A percentile compares a stretch with the other conserved stretches of the same genome.
Evolutionary conservation across 768 basidiomycete species (phyloP).

Genomic region (Termitomyces sp.): DNA sequence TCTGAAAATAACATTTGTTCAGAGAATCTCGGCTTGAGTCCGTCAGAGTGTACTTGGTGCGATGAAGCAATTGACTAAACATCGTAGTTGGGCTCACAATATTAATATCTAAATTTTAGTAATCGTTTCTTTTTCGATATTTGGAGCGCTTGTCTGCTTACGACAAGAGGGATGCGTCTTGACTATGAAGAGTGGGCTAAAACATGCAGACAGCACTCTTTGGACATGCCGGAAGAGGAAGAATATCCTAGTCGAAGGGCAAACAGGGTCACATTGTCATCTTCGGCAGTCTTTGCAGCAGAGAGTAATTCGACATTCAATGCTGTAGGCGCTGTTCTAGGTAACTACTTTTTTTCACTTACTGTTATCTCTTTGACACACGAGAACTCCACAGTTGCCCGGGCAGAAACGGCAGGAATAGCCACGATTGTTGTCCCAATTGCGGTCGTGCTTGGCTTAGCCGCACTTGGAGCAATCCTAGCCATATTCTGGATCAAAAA

Average conservation of each 20-base stretch:
- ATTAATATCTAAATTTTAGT: conserved; percentile 12
- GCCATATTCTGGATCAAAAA: conserved; percentile 1
- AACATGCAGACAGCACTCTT: conserved; percentile 6
- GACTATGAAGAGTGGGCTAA: conserved; percentile 4
- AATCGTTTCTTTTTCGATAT: conserved; percentile 24
- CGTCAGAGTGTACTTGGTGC: conserved; percentile 16
- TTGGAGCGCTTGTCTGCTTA: conserved; percentile 18
- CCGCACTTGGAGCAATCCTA: not conserved
- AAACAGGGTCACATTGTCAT: not conserved
- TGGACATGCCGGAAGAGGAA: conserved; percentile 9
- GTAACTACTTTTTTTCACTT: conserved; percentile 3
- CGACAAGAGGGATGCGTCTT: conserved; percentile 5
- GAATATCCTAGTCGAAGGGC: conserved; percentile 2
- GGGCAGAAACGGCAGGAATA: not conserved
- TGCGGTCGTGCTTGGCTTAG: conserved; percentile 1
- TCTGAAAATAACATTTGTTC: not conserved
- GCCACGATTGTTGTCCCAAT: conserved; percentile 8
- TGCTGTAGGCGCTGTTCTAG: not conserved
- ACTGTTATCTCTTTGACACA: not conserved
- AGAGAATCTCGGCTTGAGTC: not conserved
- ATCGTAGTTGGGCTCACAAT: not conserved
- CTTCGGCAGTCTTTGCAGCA: conserved; percentile 4
- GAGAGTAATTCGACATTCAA: conserved; percentile 3
- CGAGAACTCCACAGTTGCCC: not conserved
- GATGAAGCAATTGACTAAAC: not conserved